A percentile compares a stretch with the other conserved stretches of the same genome.
Evolutionary conservation across 108 stramenopile species (phyloP).

Genomic region (Skeletonema potamos): DNA sequence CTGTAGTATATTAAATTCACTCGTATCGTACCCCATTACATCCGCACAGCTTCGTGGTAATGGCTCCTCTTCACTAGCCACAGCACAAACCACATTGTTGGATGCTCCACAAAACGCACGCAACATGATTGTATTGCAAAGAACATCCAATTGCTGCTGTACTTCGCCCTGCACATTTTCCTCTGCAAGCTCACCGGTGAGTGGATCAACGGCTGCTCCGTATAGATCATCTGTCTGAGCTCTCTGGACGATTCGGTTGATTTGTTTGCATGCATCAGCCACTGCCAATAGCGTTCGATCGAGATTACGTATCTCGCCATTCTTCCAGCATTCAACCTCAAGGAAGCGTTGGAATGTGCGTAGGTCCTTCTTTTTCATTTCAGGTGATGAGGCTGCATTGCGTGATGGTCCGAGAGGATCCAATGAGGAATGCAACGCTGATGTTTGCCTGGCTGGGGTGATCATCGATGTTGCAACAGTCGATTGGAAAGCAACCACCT

Average conservation of each 20-base stretch:
- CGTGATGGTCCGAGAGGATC: neutral
- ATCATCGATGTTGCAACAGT: neutral
- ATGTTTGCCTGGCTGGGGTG: neutral
- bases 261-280: constrained; percentile 87
- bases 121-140: constrained; percentile 88
- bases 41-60: constrained; percentile 71
- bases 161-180: constrained; percentile 87
- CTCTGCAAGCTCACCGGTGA: constrained; percentile 55
- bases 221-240: constrained; percentile 92
- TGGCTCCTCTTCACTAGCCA: constrained; percentile 84
- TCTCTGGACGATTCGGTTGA: constrained; percentile 84
- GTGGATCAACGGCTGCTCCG: constrained; percentile 67
- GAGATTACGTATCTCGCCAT: constrained; percentile 57
- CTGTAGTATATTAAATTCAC: neutral
- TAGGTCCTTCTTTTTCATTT: constrained; percentile 80
- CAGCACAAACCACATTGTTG: constrained; percentile 61
- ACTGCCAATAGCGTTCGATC: constrained; percentile 79
- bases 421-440: neutral
- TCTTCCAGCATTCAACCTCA: constrained; percentile 89
- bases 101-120: constrained; percentile 79
- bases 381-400: neutral
- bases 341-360: constrained; percentile 80
- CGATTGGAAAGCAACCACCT: neutral
- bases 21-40: constrained; percentile 70
- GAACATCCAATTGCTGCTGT: constrained; percentile 87